A percentile compares a stretch with the other conserved stretches of the same genome.
Conservation (phyloP, 805 yeast genomes). For the Clavispora asparagi region DNA sequence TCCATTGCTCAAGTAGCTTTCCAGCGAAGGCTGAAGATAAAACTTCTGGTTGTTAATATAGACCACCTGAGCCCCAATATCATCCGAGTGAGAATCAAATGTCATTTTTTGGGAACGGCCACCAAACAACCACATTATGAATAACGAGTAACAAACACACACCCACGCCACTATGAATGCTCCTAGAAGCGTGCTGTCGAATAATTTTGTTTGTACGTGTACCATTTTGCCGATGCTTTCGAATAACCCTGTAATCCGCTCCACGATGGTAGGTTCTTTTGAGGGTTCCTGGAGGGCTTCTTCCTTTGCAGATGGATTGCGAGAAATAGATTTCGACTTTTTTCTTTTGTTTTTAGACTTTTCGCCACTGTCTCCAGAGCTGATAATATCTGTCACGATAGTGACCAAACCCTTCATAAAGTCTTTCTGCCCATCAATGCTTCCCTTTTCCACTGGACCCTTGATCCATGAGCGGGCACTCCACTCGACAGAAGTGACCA, state of each 20-base stretch:
- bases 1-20: constrained; percentile 7
- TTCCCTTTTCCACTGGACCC: constrained; percentile 80
- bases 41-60: constrained; percentile 4
- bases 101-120: not conserved
- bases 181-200: constrained; percentile 8
- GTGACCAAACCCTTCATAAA: constrained; percentile 12
- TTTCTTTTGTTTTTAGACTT: constrained; percentile 11
- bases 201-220: constrained; percentile 8
- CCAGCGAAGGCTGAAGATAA: constrained; percentile 8
- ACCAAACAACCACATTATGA: constrained; percentile 1
- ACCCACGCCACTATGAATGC: constrained; percentile 2
- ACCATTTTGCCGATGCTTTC: constrained; percentile 9
- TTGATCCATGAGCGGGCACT: constrained; percentile 90
- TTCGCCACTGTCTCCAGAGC: constrained; percentile 4
- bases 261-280: constrained; percentile 1
- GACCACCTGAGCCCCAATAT: not conserved
- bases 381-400: constrained; percentile 5
- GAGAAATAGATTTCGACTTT: constrained; percentile 7
- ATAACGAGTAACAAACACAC: constrained; percentile 7
- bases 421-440: constrained; percentile 71
- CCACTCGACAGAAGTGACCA: constrained; percentile 80
- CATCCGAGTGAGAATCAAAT: not conserved
- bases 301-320: not conserved
- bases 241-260: constrained; percentile 5
- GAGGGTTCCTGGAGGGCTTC: not conserved